Percentiles rank a stretch among this genome's conserved stretches.
Evolutionary conservation across 2,329 filamentous ascomycete species (phyloP).

Genomic region (Ascochyta pisi): DNA sequence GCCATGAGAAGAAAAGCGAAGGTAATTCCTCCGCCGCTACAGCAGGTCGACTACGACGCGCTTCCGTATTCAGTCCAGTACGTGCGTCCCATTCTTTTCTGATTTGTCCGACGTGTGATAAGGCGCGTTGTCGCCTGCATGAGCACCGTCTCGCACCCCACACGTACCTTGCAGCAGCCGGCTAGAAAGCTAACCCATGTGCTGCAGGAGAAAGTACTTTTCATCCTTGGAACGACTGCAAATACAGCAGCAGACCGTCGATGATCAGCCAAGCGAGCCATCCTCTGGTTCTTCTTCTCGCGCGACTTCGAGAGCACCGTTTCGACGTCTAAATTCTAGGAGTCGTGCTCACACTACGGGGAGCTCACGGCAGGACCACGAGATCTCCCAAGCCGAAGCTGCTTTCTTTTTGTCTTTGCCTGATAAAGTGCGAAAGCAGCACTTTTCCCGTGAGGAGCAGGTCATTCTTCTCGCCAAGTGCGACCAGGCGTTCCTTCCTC

Average conservation of each 20-base stretch:
- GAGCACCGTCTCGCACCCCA: conserved; percentile 29
- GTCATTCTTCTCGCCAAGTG: conserved; percentile 58
- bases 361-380: conserved; percentile 30
- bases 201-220: conserved; percentile 69
- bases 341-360: conserved; percentile 3
- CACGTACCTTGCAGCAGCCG: conserved; percentile 41
- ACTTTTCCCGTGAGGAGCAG: conserved; percentile 77
- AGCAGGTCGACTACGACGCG: conserved; percentile 51
- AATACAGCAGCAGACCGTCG: conserved; percentile 61
- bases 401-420: conserved; percentile 75
- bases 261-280: conserved; percentile 24
- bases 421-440: conserved; percentile 73
- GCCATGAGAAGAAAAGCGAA: conserved; percentile 41
- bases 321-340: conserved; percentile 9
- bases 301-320: conserved; percentile 22
- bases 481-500: conserved; percentile 25
- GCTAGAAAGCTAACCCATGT: conserved; percentile 30
- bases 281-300: conserved; percentile 35
- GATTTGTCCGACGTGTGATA: conserved; percentile 29
- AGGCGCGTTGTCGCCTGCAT: conserved; percentile 37
- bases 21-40: conserved; percentile 32
- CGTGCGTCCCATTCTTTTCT: conserved; percentile 29
- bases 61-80: conserved; percentile 55
- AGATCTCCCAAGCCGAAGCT: conserved; percentile 62
- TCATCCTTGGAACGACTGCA: conserved; percentile 74